Conservation (phyloP, 495 filamentous ascomycete genomes). For the Neurospora cerealis region DNA sequence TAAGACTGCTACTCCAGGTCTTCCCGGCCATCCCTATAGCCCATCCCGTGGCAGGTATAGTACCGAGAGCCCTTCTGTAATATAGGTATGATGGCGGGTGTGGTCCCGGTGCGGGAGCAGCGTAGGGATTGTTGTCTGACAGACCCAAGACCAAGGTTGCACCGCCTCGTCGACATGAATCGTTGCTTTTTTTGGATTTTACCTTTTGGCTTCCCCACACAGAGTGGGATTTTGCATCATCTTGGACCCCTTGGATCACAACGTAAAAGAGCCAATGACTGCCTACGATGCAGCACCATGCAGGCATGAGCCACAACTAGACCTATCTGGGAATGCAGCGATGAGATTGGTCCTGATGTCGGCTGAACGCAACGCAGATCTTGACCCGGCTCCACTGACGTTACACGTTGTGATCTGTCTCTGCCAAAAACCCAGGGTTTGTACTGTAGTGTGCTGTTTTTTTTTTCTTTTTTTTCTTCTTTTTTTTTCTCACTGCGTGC, state of each 20-base stretch:
- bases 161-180: constrained; percentile 16
- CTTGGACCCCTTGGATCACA: not conserved
- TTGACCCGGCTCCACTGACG: not conserved
- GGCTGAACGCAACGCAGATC: not conserved
- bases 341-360: not conserved
- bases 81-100: not conserved
- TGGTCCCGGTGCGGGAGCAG: not conserved
- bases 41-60: not conserved
- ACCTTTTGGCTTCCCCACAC: constrained; percentile 18
- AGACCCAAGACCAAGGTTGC: constrained; percentile 16
- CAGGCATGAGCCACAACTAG: constrained; percentile 19
- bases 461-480: not conserved
- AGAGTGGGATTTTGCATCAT: not conserved
- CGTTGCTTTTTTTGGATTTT: constrained; percentile 29
- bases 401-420: not conserved
- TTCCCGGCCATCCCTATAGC: not conserved
- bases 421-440: not conserved
- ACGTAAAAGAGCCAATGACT: constrained; percentile 20
- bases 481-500: not conserved
- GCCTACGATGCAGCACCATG: not conserved
- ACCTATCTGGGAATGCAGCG: constrained; percentile 5
- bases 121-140: constrained; percentile 1
- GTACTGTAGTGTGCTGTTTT: not conserved
- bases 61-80: not conserved
- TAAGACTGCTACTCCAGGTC: not conserved